These are phyloP conservation scores for Metarhizium robertsii DNA, from an alignment of 2,329 filamentous ascomycete species.

Conservation along the genomic window DNA sequence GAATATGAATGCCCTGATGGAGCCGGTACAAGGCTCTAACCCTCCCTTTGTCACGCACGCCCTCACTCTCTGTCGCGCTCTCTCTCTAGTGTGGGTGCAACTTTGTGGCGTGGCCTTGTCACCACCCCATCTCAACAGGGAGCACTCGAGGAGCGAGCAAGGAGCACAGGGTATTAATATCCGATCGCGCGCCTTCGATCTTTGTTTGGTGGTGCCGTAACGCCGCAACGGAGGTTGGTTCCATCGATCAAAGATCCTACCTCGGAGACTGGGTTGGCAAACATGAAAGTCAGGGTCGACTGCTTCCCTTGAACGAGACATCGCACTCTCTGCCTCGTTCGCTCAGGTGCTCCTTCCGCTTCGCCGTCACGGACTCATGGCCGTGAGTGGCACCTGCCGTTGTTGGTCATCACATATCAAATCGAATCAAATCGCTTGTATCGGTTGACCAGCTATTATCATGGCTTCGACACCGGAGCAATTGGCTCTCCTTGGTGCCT, in stretches of 20 bases:
- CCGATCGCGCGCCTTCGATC: neutral
- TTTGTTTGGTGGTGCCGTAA: neutral
- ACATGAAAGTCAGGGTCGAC: neutral
- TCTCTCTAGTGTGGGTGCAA: neutral
- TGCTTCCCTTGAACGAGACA: neutral
- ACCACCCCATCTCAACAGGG: neutral
- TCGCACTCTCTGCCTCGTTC: neutral
- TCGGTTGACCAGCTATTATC: neutral
- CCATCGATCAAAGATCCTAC: neutral
- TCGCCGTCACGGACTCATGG: neutral
- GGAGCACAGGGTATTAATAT: neutral
- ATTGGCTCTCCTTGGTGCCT: slow-evolving; percentile 25
- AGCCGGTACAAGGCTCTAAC: neutral
- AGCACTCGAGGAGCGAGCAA: neutral
- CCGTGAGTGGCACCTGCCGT: neutral
- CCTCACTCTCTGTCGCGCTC: no score
- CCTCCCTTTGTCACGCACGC: no score
- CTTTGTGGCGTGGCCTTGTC: neutral
- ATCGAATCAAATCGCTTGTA: no score
- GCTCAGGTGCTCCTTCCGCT: neutral
- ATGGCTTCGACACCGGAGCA: slow-evolving; percentile 5
- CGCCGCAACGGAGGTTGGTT: no score
- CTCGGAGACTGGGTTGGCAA: neutral
- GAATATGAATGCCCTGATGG: neutral
- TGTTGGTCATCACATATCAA: no score